Percentiles rank a stretch among this genome's conserved stretches.
phyloP scores from a whole-genome alignment of 768 basidiomycete species.

The Xerocomus brunneocitrinus region DNA sequence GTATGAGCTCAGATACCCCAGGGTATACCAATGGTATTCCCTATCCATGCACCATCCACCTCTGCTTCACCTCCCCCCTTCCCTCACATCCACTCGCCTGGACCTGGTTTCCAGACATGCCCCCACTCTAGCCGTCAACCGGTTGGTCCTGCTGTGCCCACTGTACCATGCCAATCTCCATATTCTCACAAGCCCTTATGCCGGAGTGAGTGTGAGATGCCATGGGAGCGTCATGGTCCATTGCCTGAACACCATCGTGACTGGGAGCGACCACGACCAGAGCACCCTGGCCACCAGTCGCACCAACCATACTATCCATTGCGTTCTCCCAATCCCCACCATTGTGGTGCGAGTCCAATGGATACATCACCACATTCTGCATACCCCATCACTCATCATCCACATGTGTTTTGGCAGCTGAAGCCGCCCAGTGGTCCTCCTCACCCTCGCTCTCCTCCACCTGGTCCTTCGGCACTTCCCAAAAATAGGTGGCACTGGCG shows the following conservation, averaged over 20 bases:
- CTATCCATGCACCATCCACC: too few species aligned
- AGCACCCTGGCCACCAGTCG: constrained; percentile 32
- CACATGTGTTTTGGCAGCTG: constrained; percentile 55
- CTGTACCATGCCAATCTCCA: too few species aligned
- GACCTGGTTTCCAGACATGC: constrained; percentile 45
- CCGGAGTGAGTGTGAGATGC: constrained; percentile 46
- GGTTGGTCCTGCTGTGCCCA: constrained; percentile 49
- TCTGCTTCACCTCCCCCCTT: too few species aligned
- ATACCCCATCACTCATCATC: constrained; percentile 34
- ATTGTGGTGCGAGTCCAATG: constrained; percentile 45
- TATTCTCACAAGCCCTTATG: constrained; percentile 49
- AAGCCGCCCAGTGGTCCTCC: constrained; percentile 40
- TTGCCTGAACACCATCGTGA: constrained; percentile 43
- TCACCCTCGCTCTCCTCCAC: constrained; percentile 30
- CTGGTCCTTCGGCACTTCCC: constrained; percentile 34
- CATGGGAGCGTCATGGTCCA: constrained; percentile 59
- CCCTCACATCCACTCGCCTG: constrained; percentile 47
- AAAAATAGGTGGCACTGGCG: constrained; percentile 47
- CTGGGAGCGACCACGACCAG: constrained; percentile 47
- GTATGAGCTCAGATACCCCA: too few species aligned
- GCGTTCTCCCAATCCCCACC: constrained; percentile 37
- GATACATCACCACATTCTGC: constrained; percentile 58
- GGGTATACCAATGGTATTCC: too few species aligned
- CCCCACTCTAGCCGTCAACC: constrained; percentile 33
- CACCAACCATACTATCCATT: too few species aligned